These are phyloP conservation scores for Cornus controversa DNA, from an alignment of 148 eudicot species.

Conservation along the genomic window DNA sequence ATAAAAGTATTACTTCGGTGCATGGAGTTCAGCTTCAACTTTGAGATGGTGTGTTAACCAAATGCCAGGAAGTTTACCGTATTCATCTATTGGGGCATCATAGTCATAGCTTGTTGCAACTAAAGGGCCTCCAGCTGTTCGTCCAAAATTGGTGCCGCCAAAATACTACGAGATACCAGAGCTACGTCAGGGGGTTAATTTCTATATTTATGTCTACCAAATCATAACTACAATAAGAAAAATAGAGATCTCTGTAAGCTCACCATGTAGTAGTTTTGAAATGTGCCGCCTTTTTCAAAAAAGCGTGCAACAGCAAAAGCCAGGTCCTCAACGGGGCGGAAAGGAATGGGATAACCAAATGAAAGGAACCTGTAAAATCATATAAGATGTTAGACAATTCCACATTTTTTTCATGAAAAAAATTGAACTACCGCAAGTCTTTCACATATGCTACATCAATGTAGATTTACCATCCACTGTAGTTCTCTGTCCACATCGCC, in stretches of 20 bases:
- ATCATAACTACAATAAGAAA: background rate
- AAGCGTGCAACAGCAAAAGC: conserved; percentile 63
- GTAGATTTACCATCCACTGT: conserved; percentile 43
- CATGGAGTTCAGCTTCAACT: background rate
- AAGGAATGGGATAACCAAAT: conserved; percentile 50
- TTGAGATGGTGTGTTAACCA: background rate
- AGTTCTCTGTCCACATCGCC: conserved; percentile 57
- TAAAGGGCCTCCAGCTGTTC: conserved; percentile 59
- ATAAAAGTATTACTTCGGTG: background rate
- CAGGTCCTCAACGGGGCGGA: conserved; percentile 54
- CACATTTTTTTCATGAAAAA: background rate
- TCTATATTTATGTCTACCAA: background rate
- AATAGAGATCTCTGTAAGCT: background rate
- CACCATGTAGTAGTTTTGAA: conserved; percentile 60
- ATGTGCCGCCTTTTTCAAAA: conserved; percentile 53
- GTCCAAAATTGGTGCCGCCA: conserved; percentile 63
- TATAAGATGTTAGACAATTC: background rate
- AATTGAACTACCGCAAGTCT: background rate
- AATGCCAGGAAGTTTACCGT: conserved; percentile 30
- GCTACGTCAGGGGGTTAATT: background rate
- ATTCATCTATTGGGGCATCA: conserved; percentile 61
- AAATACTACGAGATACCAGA: conserved; percentile 32
- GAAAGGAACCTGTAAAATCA: conserved; percentile 44
- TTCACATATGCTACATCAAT: background rate
- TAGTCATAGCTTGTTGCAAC: conserved; percentile 61